These are phyloP conservation scores for Epicoccum nigrum DNA, from an alignment of 2,329 filamentous ascomycete genomes.

Conservation along the genomic window DNA sequence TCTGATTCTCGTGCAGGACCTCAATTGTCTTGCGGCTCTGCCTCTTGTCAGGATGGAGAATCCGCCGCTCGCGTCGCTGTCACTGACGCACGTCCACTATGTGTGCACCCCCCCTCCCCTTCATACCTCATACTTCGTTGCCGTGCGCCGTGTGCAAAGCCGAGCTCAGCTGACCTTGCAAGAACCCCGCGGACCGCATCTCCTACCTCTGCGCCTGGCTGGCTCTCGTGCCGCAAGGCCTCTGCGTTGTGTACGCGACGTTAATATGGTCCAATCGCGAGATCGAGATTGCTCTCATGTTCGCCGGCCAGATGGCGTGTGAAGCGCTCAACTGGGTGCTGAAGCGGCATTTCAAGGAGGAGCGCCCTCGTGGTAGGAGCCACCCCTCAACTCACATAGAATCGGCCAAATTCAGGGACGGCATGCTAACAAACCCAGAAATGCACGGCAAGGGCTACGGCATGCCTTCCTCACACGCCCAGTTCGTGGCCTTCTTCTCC, in stretches of 20 bases:
- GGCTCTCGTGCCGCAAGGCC: conserved; percentile 87
- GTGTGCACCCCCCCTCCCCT: conserved; percentile 62
- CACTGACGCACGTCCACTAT: conserved; percentile 95
- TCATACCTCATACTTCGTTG: too few species aligned
- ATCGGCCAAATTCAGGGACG: background rate
- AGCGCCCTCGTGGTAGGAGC: conserved; percentile 73
- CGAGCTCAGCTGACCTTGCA: conserved; percentile 27
- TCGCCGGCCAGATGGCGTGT: conserved; percentile 87
- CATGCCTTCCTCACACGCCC: conserved; percentile 94
- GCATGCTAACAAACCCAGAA: conserved; percentile 50
- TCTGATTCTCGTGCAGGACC: too few species aligned
- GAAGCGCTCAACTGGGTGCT: conserved; percentile 88
- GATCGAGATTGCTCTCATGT: conserved; percentile 86
- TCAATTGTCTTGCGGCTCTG: background rate
- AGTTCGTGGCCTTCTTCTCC: conserved; percentile 93
- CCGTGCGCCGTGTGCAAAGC: conserved; percentile 10
- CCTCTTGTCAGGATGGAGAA: conserved; percentile 50
- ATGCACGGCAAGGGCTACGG: conserved; percentile 92
- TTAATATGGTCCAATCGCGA: conserved; percentile 92
- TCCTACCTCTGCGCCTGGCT: conserved; percentile 93
- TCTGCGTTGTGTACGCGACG: conserved; percentile 88
- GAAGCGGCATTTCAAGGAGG: conserved; percentile 91
- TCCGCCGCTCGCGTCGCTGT: conserved; percentile 80
- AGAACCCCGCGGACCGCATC: conserved; percentile 85
- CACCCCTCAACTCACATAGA: background rate